Base-by-base conservation (phyloP, 768 basidiomycete genomes). In the Sporobolomyces roseus region DNA sequence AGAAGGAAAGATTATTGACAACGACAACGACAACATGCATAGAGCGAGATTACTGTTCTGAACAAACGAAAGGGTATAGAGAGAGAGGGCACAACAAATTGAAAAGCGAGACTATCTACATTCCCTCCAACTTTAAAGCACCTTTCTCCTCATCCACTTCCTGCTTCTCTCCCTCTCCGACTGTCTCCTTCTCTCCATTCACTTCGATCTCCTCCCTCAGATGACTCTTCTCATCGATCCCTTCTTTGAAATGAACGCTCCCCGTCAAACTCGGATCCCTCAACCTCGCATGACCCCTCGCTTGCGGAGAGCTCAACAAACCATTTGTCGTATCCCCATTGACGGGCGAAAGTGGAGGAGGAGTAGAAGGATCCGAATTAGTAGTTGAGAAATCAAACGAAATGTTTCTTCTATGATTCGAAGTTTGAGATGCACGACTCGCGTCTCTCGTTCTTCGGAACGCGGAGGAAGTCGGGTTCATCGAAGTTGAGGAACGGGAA, bases 321-420 rank as follows among this genome's bases (percentile, higher is more conserved):
- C 7, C 49, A 21, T 55, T 29, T 33, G 66, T 54, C 30, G 55
- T 54, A 32, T 60, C 59, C 43, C 33, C 29, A 1, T 41, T 41
- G 38, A 41, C 17, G 38, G 38, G 17, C 17, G 38, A 41, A 9
- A 41, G 17, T 41, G 38, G 17, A 41, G 38, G 17, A 41, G 38
- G 17, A 41, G 38, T 9, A 9, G 9, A 17, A 41, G 9, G 38
- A 41, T 41, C n/a, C n/a, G 38, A 41, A 9, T 41, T 41, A 17
- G 38, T 41, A 17, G 38, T 17, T 9, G 38, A 9, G 38, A 41
- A 46, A 45, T 69, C 67, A 36, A 69, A 60, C 27, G 56, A 60
- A 43, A 63, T 25, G n/a, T 43, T 46, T 16, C 67, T 55, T 17
- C 51, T 36, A 51, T 69, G 67, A 45, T n/a, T 56, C 54, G 33